Evolutionary conservation across 805 yeast species (phyloP).

Genomic region (Lachancea waltii): DNA sequence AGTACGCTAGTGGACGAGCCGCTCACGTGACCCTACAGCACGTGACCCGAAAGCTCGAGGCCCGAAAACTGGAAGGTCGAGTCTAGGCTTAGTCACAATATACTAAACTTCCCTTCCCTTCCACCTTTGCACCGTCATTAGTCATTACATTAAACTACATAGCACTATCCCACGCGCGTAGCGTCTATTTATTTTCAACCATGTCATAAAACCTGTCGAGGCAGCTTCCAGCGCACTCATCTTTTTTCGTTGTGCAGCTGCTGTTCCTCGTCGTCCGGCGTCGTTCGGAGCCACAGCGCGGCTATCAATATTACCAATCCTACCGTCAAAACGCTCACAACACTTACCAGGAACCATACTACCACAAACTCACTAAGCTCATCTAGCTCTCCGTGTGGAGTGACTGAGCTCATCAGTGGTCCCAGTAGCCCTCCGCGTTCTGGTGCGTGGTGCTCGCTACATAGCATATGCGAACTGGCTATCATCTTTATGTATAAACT

Average conservation of each 20-base stretch:
- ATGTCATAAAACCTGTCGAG: not conserved
- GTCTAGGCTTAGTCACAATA: too few species aligned
- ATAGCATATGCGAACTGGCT: constrained; percentile 1
- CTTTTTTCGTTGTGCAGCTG: not conserved
- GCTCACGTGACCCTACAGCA: constrained; percentile 7
- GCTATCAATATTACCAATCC: constrained; percentile 5
- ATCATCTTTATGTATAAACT: not conserved
- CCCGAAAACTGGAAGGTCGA: too few species aligned
- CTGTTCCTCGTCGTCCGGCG: constrained; percentile 4
- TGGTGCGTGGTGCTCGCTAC: constrained; percentile 7
- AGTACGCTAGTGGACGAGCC: constrained; percentile 6
- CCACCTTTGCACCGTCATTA: not conserved
- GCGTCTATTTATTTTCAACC: too few species aligned
- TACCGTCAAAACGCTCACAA: constrained; percentile 5
- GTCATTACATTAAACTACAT: not conserved
- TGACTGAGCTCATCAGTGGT: constrained; percentile 5
- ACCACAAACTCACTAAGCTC: constrained; percentile 6
- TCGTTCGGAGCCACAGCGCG: constrained; percentile 3
- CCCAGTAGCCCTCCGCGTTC: constrained; percentile 4
- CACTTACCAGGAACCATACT: constrained; percentile 10
- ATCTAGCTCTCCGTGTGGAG: constrained; percentile 5
- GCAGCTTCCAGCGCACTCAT: not conserved
- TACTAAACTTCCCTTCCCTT: not conserved
- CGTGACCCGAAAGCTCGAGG: constrained; percentile 6
- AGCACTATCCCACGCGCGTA: too few species aligned